These are phyloP conservation scores for Paramecium tetraurelia DNA, from an alignment of 73 alveolate species.

Conservation along the genomic window DNA sequence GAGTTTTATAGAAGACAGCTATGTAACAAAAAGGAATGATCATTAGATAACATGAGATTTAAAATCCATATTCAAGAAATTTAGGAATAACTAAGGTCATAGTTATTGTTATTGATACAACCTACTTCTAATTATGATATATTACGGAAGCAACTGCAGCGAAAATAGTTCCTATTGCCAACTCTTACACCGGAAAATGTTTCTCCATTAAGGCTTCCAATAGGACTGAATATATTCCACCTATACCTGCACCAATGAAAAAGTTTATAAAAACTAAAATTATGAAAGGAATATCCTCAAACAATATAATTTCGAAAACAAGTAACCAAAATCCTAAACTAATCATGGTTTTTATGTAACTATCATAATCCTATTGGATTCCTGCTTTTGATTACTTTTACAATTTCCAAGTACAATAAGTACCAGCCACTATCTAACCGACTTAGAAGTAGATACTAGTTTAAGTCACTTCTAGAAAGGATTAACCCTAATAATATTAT, in stretches of 20 bases:
- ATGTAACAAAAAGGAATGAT: not conserved
- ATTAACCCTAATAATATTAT: not conserved
- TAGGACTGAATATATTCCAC: not conserved
- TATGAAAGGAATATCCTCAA: not conserved
- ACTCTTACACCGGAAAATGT: not conserved
- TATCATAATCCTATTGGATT: not conserved
- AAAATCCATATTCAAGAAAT: not conserved
- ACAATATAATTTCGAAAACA: not conserved
- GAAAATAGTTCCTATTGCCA: not conserved
- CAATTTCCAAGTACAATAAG: not conserved
- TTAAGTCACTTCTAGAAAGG: not conserved
- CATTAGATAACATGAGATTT: not conserved
- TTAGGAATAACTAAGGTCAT: not conserved
- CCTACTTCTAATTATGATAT: not conserved
- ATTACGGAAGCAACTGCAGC: conserved; percentile 4
- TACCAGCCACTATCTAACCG: not conserved
- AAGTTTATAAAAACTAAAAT: not conserved
- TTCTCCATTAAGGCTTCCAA: not conserved
- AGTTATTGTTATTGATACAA: not conserved
- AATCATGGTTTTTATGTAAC: not conserved
- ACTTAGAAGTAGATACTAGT: not conserved
- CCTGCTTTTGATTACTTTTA: not conserved
- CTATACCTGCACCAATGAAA: not conserved
- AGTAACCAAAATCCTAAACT: not conserved
- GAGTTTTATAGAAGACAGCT: not conserved